phyloP scores from a whole-genome alignment of 148 eudicot species.

The Talinum fruticosum region DNA sequence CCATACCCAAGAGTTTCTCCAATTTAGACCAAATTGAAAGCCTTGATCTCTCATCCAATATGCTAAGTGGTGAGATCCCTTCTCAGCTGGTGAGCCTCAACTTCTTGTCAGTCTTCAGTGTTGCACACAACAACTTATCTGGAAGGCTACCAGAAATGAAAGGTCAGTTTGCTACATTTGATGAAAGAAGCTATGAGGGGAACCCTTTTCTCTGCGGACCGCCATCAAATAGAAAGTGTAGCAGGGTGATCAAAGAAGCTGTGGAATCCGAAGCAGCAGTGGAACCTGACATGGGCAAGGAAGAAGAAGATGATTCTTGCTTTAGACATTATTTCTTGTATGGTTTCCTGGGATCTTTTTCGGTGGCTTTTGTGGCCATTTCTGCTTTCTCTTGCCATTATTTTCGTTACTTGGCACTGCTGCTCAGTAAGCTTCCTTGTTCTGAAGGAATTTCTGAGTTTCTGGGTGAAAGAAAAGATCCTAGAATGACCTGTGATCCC shows the following conservation, averaged over 20 bases:
- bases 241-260: not conserved
- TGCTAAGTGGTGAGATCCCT: constrained; percentile 7
- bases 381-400: not conserved
- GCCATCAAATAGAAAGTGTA: not conserved
- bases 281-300: not conserved
- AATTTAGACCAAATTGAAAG: not conserved
- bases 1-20: not conserved
- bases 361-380: not conserved
- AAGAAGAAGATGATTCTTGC: not conserved
- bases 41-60: not conserved
- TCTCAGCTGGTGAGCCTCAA: not conserved
- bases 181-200: not conserved
- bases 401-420: not conserved
- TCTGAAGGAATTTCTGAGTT: not conserved
- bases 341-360: not conserved
- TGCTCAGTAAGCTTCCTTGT: not conserved
- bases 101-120: constrained; percentile 8
- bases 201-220: constrained; percentile 1
- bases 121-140: not conserved
- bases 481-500: not conserved
- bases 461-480: not conserved
- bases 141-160: constrained; percentile 8
- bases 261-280: not conserved
- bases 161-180: constrained; percentile 4
- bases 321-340: not conserved